Conservation (phyloP, 768 basidiomycete genomes). For the Cantharellus anzutake region DNA sequence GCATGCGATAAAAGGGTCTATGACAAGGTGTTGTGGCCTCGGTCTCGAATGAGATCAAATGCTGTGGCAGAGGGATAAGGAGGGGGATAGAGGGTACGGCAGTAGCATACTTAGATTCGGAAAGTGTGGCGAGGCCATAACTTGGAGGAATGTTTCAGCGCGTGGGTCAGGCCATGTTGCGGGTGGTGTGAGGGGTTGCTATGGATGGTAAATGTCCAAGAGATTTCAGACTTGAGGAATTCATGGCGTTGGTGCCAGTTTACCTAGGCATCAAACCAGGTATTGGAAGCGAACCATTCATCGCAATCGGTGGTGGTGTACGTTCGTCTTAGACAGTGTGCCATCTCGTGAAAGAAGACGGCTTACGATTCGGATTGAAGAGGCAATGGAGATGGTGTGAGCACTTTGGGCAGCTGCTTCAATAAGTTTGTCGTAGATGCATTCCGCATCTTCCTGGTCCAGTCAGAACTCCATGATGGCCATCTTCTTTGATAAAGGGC, state of each 20-base stretch:
- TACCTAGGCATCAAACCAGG: constrained; percentile 68
- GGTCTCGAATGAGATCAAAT: constrained; percentile 82
- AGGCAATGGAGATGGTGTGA: constrained; percentile 24
- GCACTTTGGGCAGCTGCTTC: constrained; percentile 46
- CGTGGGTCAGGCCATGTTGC: constrained; percentile 73
- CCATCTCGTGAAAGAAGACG: background rate
- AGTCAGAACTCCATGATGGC: constrained; percentile 14
- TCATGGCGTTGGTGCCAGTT: constrained; percentile 85
- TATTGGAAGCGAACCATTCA: constrained; percentile 38
- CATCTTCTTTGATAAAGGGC: background rate
- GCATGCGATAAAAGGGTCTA: constrained; percentile 82
- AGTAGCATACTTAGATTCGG: constrained; percentile 94
- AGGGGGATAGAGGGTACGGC: constrained; percentile 60
- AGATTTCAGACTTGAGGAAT: constrained; percentile 92
- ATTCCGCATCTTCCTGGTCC: constrained; percentile 62
- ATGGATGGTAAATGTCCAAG: constrained; percentile 63
- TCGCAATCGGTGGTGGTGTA: background rate
- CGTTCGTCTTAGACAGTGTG: background rate
- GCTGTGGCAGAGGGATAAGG: constrained; percentile 80
- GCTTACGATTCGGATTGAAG: constrained; percentile 41
- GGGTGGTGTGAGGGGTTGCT: constrained; percentile 89
- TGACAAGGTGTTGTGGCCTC: constrained; percentile 69
- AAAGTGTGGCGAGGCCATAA: constrained; percentile 85
- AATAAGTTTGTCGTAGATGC: constrained; percentile 42
- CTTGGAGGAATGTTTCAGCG: constrained; percentile 51